Percentiles rank a stretch among this genome's conserved stretches.
These are phyloP conservation scores for Echium plantagineum DNA, from an alignment of 257 asterid species.

Conservation along the genomic window DNA sequence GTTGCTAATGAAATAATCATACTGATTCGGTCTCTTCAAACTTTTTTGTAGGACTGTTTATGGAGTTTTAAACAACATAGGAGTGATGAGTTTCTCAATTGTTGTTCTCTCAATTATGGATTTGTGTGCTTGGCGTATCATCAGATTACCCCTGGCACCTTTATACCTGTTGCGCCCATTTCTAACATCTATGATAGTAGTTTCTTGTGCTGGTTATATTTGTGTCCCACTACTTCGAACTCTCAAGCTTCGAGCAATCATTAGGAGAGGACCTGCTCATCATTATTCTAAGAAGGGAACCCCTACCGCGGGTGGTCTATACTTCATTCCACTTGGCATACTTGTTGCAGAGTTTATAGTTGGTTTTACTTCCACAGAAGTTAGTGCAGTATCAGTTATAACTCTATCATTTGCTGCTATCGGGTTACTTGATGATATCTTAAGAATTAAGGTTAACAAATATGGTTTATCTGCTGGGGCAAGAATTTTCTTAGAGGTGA, in stretches of 20 bases:
- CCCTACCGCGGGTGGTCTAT: constrained; percentile 82
- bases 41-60: constrained; percentile 48
- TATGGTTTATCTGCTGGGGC: constrained; percentile 44
- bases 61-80: constrained; percentile 67
- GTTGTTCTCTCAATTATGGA: constrained; percentile 59
- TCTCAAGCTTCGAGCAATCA: constrained; percentile 40
- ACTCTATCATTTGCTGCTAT: constrained; percentile 62
- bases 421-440: constrained; percentile 58
- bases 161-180: constrained; percentile 69
- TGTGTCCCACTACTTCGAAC: constrained; percentile 71
- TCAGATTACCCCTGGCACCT: constrained; percentile 79
- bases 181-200: constrained; percentile 42
- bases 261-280: constrained; percentile 36
- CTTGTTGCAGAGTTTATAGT: constrained; percentile 58
- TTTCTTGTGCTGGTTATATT: constrained; percentile 58
- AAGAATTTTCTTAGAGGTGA: constrained; percentile 64
- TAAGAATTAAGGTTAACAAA: constrained; percentile 29
- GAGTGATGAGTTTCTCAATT: constrained; percentile 41
- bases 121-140: constrained; percentile 79
- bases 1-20: not conserved
- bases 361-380: constrained; percentile 64
- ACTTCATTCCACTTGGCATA: constrained; percentile 70
- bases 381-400: constrained; percentile 56
- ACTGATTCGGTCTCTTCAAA: constrained; percentile 7
- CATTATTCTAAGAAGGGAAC: constrained; percentile 60